A percentile compares a stretch with the other conserved stretches of the same genome.
Evolutionary conservation across 257 asterid species (phyloP).

Genomic region (Eustoma russellianum): DNA sequence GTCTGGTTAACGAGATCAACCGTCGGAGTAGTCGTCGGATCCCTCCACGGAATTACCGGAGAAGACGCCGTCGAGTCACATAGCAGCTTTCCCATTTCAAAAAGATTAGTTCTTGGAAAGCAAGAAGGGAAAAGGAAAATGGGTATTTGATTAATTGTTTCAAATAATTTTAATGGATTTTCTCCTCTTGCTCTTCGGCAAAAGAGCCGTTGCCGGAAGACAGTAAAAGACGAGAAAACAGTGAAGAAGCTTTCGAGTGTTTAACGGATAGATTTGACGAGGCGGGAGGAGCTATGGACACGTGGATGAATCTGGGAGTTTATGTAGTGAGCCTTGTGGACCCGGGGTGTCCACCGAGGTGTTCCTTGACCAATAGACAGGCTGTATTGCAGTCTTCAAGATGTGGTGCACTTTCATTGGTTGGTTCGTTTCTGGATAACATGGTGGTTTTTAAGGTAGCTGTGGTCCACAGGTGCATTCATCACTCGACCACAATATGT

Average conservation of each 20-base stretch:
- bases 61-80: constrained; percentile 87
- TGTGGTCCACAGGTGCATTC: too few species aligned
- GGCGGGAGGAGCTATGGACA: constrained; percentile 26
- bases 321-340: neutral
- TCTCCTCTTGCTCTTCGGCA: constrained; percentile 9
- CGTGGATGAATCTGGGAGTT: constrained; percentile 27
- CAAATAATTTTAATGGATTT: neutral
- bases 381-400: neutral
- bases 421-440: constrained; percentile 1
- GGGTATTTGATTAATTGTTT: neutral
- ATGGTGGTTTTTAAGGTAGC: too few species aligned
- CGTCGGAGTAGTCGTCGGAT: constrained; percentile 60
- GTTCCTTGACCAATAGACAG: constrained; percentile 2
- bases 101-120: neutral
- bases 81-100: constrained; percentile 71
- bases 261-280: constrained; percentile 60
- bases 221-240: constrained; percentile 8
- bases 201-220: constrained; percentile 18
- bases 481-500: too few species aligned
- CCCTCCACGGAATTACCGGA: constrained; percentile 79
- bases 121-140: neutral
- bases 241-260: neutral
- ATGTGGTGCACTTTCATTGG: constrained; percentile 24
- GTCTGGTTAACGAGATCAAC: constrained; percentile 44
- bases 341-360: too few species aligned